phyloP scores from a whole-genome alignment of 176 grass and related monocot species.

The Cenchrus americanus region DNA sequence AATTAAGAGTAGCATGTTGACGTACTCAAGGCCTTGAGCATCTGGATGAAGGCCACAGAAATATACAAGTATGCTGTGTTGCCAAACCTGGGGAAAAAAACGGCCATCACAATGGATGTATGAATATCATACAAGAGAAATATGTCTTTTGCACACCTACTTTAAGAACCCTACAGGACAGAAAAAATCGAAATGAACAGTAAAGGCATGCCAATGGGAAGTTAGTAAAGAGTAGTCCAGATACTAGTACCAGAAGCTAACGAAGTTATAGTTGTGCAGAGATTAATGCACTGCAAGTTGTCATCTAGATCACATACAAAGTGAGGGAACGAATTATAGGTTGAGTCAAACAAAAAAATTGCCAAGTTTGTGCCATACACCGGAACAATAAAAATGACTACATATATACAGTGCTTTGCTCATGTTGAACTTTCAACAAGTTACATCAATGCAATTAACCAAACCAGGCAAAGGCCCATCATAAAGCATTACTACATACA shows the following conservation, averaged over 20 bases:
- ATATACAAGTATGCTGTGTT: constrained; percentile 99
- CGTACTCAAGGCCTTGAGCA: constrained; percentile 99
- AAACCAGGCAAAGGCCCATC: neutral
- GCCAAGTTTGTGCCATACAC: neutral
- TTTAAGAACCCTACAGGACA: constrained; percentile 14
- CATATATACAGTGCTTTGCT: neutral
- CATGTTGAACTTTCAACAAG: neutral
- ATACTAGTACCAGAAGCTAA: constrained; percentile 6
- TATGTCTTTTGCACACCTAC: neutral
- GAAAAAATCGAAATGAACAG: constrained; percentile 14
- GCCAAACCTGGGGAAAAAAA: constrained; percentile 73
- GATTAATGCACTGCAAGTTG: neutral
- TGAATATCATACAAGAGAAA: constrained; percentile 20
- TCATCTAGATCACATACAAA: constrained; percentile 9
- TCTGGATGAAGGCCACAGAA: constrained; percentile 98
- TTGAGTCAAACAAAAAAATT: no score
- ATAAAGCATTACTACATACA: constrained; percentile 10
- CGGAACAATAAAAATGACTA: neutral
- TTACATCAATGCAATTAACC: constrained; percentile 16
- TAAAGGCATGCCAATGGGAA: constrained; percentile 28
- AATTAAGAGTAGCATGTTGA: constrained; percentile 33
- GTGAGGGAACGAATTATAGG: neutral
- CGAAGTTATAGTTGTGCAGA: neutral
- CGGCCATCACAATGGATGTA: constrained; percentile 33
- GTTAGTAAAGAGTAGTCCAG: neutral